Evolutionary conservation across 2,329 filamentous ascomycete genomes (phyloP), one percentile per base, ranked within the genome.

Genomic region (Clathrospora elynae): DNA sequence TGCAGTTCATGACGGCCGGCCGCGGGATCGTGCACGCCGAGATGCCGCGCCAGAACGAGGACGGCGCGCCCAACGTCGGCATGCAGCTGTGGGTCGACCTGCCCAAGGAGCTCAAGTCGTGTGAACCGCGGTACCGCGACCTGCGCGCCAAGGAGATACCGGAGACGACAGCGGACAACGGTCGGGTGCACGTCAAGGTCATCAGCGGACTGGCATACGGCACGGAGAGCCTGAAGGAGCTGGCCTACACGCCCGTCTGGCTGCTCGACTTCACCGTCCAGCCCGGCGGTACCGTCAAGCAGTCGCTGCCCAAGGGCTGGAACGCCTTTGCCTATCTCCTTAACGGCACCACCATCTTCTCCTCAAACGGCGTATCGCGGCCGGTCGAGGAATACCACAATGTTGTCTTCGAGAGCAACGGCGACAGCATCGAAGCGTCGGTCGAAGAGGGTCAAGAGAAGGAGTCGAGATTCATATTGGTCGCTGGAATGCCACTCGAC

Each of bases 231-330:
- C 82, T 96, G 38, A 84, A 92, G 66, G 91, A 97, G 64, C 77
- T 97, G 30, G 91, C 92, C 10, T 96, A 97, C 72, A 97, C 92
- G 2, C 93, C 93, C 0, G 90, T 97, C n/a, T 97, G 92, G 92
- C 78, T 96, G 50, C 78, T 97, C 30, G 92, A 97, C 67, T 76
- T 96, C 36, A 84, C 81, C 13, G 81, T 97, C 38, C 74, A 83
- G 60, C 90, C 91, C 0, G 92, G 92, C 38, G 90, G 88, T 32
- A 82, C 78, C 46, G 76, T 97, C 54, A 78, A 76, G 14, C 92
- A 97, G 74, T 71, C 81, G 4, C 66, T 97, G 2, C 92, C 92
- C 0, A 73, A 77, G 49, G 86, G 84, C 18, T 97, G 90, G 89
- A 96, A 95, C 68, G 84, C 88, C 2, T 97, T 97, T 63, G 85